These are phyloP conservation scores for Ochromonas danica DNA, from an alignment of 108 stramenopile genomes.

Conservation along the genomic window DNA sequence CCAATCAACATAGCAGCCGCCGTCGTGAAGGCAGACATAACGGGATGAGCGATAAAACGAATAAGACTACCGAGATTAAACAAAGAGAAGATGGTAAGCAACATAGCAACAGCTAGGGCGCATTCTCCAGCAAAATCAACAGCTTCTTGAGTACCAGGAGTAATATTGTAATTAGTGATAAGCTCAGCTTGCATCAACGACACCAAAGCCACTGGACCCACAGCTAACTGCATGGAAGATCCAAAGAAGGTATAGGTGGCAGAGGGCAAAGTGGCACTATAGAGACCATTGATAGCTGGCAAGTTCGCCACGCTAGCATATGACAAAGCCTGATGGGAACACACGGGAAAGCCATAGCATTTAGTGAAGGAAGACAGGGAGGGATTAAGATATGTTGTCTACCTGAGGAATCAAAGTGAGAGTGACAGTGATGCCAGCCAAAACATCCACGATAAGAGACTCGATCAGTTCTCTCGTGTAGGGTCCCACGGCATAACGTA, in stretches of 20 bases:
- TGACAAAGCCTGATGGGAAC: conserved; percentile 69
- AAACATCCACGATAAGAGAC: neutral
- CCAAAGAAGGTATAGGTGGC: conserved; percentile 74
- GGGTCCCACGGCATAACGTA: neutral
- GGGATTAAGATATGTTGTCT: neutral
- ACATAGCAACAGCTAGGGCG: conserved; percentile 18
- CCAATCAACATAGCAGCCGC: conserved; percentile 38
- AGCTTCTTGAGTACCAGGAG: neutral
- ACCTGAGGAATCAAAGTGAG: conserved; percentile 38
- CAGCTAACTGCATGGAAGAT: conserved; percentile 70
- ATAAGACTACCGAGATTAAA: conserved; percentile 24
- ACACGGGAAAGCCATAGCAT: conserved; percentile 33
- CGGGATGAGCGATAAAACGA: conserved; percentile 38
- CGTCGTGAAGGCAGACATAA: conserved; percentile 41
- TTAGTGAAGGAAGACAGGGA: neutral
- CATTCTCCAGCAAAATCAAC: conserved; percentile 10
- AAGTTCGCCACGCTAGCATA: conserved; percentile 81
- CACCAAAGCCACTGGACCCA: conserved; percentile 77
- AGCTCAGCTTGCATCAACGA: neutral
- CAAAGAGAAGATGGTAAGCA: conserved; percentile 32
- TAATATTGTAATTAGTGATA: conserved; percentile 4
- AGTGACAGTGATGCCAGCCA: conserved; percentile 26
- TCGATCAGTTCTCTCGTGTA: neutral
- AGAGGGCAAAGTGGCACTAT: conserved; percentile 70
- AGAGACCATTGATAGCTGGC: conserved; percentile 78